phyloP scores from a whole-genome alignment of 164 flowering plant genomes.

The Tinospora cordifolia region DNA sequence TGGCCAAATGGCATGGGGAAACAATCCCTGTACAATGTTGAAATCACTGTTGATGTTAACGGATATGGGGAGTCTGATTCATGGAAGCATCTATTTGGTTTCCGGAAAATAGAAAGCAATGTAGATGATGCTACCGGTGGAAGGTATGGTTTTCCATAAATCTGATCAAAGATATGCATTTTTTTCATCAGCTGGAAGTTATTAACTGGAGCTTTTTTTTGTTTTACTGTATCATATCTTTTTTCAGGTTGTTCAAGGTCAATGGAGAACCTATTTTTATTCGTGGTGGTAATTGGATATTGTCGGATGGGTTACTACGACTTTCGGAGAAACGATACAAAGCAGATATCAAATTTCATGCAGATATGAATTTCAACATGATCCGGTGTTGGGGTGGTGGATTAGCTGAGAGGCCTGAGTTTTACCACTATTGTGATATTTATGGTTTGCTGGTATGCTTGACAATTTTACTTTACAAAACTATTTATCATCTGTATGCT shows the following conservation, averaged over 20 bases:
- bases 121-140: slow-evolving; percentile 88
- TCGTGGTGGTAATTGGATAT: slow-evolving; percentile 98
- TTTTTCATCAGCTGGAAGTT: not conserved
- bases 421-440: slow-evolving; percentile 89
- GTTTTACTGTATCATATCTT: not conserved
- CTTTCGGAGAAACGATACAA: slow-evolving; percentile 72
- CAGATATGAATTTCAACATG: slow-evolving; percentile 98
- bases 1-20: slow-evolving; percentile 99
- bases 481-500: not conserved
- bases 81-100: slow-evolving; percentile 79
- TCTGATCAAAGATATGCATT: not conserved
- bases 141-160: slow-evolving; percentile 41
- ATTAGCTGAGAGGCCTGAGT: slow-evolving; percentile 93
- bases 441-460: slow-evolving; percentile 85
- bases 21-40: slow-evolving; percentile 73
- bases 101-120: slow-evolving; percentile 82
- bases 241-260: slow-evolving; percentile 82
- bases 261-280: slow-evolving; percentile 88
- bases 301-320: slow-evolving; percentile 87
- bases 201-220: not conserved
- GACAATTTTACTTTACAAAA: not conserved
- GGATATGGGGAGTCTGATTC: slow-evolving; percentile 81
- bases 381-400: slow-evolving; percentile 99
- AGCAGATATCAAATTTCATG: slow-evolving; percentile 93
- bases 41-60: slow-evolving; percentile 62